Evolutionary conservation across 148 eudicot genomes (phyloP).

Genomic region (Dysphania ambrosioides): DNA sequence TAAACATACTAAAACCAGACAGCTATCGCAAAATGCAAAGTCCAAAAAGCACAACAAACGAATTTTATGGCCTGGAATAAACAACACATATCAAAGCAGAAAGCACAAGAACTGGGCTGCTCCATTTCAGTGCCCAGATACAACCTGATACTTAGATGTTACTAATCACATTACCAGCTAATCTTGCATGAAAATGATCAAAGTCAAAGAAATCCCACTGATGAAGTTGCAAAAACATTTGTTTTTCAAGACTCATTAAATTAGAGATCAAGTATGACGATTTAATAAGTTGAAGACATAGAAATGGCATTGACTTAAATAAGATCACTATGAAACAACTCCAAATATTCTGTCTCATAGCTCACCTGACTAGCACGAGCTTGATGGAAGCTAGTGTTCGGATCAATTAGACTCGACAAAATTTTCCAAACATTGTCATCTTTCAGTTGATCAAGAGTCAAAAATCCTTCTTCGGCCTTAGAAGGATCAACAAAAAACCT

Average conservation of each 20-base stretch:
- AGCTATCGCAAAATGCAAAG: no score
- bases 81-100: neutral
- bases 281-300: neutral
- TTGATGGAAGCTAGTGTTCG: slow-evolving; percentile 55
- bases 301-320: slow-evolving; percentile 4
- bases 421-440: slow-evolving; percentile 85
- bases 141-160: slow-evolving; percentile 3
- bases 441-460: slow-evolving; percentile 83
- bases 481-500: slow-evolving; percentile 76
- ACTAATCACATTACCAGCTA: neutral
- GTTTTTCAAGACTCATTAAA: no score
- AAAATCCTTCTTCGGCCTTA: slow-evolving; percentile 78
- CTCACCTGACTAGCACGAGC: slow-evolving; percentile 66
- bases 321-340: slow-evolving; percentile 4
- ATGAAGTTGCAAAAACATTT: neutral
- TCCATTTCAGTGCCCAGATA: slow-evolving; percentile 8
- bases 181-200: no score
- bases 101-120: neutral
- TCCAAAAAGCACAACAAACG: neutral
- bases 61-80: neutral
- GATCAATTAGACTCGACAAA: slow-evolving; percentile 57
- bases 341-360: neutral
- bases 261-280: neutral
- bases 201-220: neutral
- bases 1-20: neutral